Percentiles rank a stretch among this genome's conserved stretches.
These are phyloP conservation scores for Cladosporium sp. DNA, from an alignment of 2,329 filamentous ascomycete species.

Conservation along the genomic window DNA sequence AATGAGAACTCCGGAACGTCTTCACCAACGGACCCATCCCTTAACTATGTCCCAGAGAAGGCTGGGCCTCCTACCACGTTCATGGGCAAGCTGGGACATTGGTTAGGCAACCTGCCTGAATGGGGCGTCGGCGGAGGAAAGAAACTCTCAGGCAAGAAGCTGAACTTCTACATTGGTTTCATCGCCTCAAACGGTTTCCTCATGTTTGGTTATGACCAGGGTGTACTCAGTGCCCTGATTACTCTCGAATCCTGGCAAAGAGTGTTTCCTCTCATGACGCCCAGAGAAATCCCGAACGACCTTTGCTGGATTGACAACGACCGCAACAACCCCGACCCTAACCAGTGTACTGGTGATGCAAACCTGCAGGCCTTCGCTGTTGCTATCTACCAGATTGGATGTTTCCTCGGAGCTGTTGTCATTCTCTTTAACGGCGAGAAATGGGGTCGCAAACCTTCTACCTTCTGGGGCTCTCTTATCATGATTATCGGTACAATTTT, in stretches of 20 bases:
- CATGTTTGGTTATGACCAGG: conserved; percentile 21
- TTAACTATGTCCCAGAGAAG: conserved; percentile 4
- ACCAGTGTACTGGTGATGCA: conserved; percentile 23
- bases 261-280: conserved; percentile 12
- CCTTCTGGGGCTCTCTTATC: conserved; percentile 27
- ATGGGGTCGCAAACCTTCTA: conserved; percentile 13
- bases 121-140: conserved; percentile 9
- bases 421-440: conserved; percentile 13
- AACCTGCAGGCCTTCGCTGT: conserved; percentile 39
- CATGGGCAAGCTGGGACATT: conserved; percentile 7
- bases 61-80: conserved; percentile 6
- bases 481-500: conserved; percentile 46
- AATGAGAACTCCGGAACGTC: conserved; percentile 8
- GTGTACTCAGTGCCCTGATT: conserved; percentile 54
- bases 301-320: conserved; percentile 10
- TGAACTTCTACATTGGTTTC: conserved; percentile 12
- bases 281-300: conserved; percentile 9
- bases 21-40: conserved; percentile 1
- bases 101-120: conserved; percentile 12
- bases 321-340: conserved; percentile 5
- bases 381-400: conserved; percentile 14
- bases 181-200: conserved; percentile 14
- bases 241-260: conserved; percentile 24
- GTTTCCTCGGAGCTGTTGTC: conserved; percentile 12
- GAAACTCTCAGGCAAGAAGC: conserved; percentile 8